Base-by-base conservation (phyloP, 768 basidiomycete genomes). In the Trametes villosa region DNA sequence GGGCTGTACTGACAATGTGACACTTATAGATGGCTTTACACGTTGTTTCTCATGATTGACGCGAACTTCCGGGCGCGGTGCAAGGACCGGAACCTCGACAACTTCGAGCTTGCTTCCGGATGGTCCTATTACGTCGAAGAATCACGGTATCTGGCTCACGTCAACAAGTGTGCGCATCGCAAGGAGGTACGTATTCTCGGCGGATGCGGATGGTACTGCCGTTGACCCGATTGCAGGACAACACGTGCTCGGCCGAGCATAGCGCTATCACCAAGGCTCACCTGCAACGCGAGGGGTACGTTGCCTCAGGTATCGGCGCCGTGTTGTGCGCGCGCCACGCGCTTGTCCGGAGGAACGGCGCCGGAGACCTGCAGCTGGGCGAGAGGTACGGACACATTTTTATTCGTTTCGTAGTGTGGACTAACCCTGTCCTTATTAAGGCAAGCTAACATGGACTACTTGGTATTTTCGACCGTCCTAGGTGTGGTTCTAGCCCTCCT, bases 71-170 rank as follows among this genome's bases (percentile, higher is more conserved):
- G 65, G 3, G 42, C 42, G 9, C 22, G 36, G 34, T 72, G 36
- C 69, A 75, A 59, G 26, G 49, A 52, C 22, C 57, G 57, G 5
- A 29, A 49, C 24, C 38, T 59, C 20, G 4, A 63, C 50, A 33
- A 31, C 9, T 12, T 41, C 1, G 20, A 4, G 54, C 64, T 11
- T 53, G 50, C 3, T 64, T 48, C 9, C 0, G 74, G 75, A 1
- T 68, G 63, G 67, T 46, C 65, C 0, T 73, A 73, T 33, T 73
- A 70, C 41, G 68, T 72, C 0, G 65, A 73, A 44, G 54, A 66
- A 1, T 33, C 0, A 0, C 1, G n/a, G 9, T 76, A 70, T 47
- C 53, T 60, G 42, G 42, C 42, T 18, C 42, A 44, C 20, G 17
- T 44, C n/a, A 20, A n/a, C 33, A 34, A 7, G 33, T 13, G 33